phyloP scores from a whole-genome alignment of 345 rosid species.

The Heritiera fomes region DNA sequence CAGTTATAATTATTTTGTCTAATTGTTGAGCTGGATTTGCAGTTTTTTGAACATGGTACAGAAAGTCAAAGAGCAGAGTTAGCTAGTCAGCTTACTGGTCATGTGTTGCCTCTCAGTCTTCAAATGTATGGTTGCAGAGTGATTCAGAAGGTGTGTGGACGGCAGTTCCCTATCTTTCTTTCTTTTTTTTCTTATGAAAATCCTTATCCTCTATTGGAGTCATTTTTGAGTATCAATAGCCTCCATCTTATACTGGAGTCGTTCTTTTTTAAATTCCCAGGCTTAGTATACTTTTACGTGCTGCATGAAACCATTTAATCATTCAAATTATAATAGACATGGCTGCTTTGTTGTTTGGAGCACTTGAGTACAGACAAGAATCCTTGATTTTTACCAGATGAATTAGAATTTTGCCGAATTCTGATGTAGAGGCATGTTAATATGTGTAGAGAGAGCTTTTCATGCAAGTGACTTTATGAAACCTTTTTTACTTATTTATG shows the following conservation, averaged over 20 bases:
- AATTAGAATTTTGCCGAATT: neutral
- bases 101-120: conserved; percentile 81
- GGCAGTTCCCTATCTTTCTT: neutral
- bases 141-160: conserved; percentile 77
- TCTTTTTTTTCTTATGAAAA: neutral
- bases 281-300: neutral
- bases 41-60: conserved; percentile 94
- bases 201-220: neutral
- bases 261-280: neutral
- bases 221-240: neutral
- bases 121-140: conserved; percentile 99
- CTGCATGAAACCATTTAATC: neutral
- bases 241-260: neutral
- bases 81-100: conserved; percentile 76
- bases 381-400: neutral
- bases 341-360: neutral
- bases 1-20: conserved; percentile 12
- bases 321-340: neutral
- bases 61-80: conserved; percentile 75
- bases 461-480: neutral
- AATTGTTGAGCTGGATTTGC: conserved; percentile 36
- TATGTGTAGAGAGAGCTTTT: neutral
- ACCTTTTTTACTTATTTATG: neutral
- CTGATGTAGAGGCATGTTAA: neutral
- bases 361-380: neutral